A percentile compares a stretch with the other conserved stretches of the same genome.
These are phyloP conservation scores for Baudoinia panamericana DNA, from an alignment of 495 filamentous ascomycete genomes.

Conservation along the genomic window DNA sequence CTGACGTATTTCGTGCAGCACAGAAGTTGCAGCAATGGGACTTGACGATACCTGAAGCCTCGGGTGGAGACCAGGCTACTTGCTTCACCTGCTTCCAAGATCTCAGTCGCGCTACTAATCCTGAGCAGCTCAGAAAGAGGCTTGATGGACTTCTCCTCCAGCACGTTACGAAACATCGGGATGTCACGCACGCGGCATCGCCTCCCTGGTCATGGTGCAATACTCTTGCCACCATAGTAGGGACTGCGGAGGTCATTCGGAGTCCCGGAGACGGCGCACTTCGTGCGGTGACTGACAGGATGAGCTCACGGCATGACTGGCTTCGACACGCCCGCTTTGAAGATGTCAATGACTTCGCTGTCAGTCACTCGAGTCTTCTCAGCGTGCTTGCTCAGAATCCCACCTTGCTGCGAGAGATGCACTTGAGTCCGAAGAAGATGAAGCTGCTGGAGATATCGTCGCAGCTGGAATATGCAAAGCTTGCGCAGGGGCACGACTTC, in stretches of 20 bases:
- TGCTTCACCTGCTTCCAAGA: conserved; percentile 70
- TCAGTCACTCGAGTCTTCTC: conserved; percentile 67
- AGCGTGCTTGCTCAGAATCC: conserved; percentile 60
- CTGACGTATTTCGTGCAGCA: conserved; percentile 60
- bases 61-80: conserved; percentile 48
- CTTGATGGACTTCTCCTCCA: conserved; percentile 36
- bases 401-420: conserved; percentile 45
- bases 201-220: conserved; percentile 33
- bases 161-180: conserved; percentile 1
- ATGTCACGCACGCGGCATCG: background rate
- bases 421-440: conserved; percentile 45
- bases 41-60: conserved; percentile 52
- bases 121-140: conserved; percentile 35
- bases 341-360: conserved; percentile 68
- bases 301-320: conserved; percentile 56
- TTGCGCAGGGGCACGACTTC: conserved; percentile 64
- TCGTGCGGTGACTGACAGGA: no score
- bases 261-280: no score
- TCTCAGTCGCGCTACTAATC: conserved; percentile 52
- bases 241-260: no score
- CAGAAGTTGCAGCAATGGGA: conserved; percentile 88
- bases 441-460: conserved; percentile 58
- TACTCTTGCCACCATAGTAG: conserved; percentile 60
- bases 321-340: conserved; percentile 54
- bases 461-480: conserved; percentile 56